These are phyloP conservation scores for Ceratobasidium sp. DNA, from an alignment of 1,284 basidiomycete genomes.

Conservation along the genomic window DNA sequence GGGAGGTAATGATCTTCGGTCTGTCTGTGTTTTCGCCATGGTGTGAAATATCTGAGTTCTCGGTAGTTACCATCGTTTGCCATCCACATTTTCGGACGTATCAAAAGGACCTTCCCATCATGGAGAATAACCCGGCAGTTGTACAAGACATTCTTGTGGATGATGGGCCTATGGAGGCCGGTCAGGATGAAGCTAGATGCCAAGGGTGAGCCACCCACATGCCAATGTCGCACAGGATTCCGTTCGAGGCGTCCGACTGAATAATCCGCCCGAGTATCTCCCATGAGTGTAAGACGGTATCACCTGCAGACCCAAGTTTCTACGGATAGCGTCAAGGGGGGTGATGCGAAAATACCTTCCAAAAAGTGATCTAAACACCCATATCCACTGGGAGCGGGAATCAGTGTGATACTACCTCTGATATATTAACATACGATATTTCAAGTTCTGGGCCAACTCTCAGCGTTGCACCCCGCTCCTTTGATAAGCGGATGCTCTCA, in stretches of 20 bases:
- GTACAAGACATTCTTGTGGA: slow-evolving; percentile 97
- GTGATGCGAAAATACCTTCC: slow-evolving; percentile 66
- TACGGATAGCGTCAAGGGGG: neutral
- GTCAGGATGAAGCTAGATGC: slow-evolving; percentile 24
- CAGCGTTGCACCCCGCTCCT: slow-evolving; percentile 87
- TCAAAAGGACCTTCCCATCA: slow-evolving; percentile 87
- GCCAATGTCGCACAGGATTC: slow-evolving; percentile 92
- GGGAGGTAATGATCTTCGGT: slow-evolving; percentile 92
- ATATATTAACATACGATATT: slow-evolving; percentile 75
- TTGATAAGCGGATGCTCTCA: slow-evolving; percentile 88
- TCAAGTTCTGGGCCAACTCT: slow-evolving; percentile 99
- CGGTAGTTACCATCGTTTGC: slow-evolving; percentile 99
- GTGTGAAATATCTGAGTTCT: slow-evolving; percentile 95
- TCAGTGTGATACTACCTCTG: neutral
- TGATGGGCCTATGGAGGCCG: slow-evolving; percentile 76
- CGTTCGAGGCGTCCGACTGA: slow-evolving; percentile 76
- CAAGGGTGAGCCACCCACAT: slow-evolving; percentile 70
- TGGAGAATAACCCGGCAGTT: slow-evolving; percentile 94
- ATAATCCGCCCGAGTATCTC: slow-evolving; percentile 90
- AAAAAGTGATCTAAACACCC: slow-evolving; percentile 95
- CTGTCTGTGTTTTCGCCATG: slow-evolving; percentile 89
- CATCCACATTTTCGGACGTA: slow-evolving; percentile 99
- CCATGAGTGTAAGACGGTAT: slow-evolving; percentile 96
- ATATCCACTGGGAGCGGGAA: slow-evolving; percentile 72
- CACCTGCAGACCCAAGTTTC: slow-evolving; percentile 65